These are phyloP conservation scores for barley (Hordeum vulgare) DNA, from an alignment of 176 grass and related monocot genomes.

Conservation along the genomic window MorexV3_pseudomolecules_assembly NC_058521.1:240297860-240298359, in stretches of 20 bases:
- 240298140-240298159: background rate
- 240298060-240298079: background rate
- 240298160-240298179: background rate
- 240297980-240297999: too few species aligned
- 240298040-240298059: background rate
- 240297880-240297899: too few species aligned
- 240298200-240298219: background rate
- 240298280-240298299: too few species aligned
- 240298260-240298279: too few species aligned
- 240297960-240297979: too few species aligned
- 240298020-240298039: background rate
- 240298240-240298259: background rate
- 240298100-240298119: background rate
- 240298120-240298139: background rate
- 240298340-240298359: background rate
- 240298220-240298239: rapidly evolving
- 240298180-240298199: background rate
- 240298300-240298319: background rate
- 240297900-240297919: too few species aligned
- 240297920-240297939: too few species aligned
- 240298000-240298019: background rate
- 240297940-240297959: too few species aligned
- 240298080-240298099: background rate
- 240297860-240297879: too few species aligned
- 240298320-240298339: background rate